Evolutionary conservation across 1,284 basidiomycete genomes (phyloP).

Genomic region (Tausonia pullulans): DNA sequence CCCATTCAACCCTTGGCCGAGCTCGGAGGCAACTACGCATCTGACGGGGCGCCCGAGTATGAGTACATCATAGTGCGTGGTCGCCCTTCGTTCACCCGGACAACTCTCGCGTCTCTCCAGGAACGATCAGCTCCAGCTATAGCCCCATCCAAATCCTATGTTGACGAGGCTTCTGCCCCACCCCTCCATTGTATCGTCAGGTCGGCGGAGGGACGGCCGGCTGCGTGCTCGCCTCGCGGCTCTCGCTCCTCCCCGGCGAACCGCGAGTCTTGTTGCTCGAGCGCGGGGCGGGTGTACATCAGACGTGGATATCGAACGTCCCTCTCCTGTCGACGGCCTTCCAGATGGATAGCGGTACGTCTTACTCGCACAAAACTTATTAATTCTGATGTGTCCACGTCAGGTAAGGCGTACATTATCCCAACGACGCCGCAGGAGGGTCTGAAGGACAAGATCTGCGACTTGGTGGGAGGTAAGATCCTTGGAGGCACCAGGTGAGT

Average conservation of each 20-base stretch:
- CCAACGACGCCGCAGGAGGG: conserved; percentile 7
- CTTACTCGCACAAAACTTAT: too few relatives aligned
- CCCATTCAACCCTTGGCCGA: conserved; percentile 4
- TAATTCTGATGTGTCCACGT: background rate
- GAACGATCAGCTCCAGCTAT: too few relatives aligned
- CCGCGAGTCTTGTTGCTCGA: conserved; percentile 15
- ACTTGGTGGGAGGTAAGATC: conserved; percentile 13
- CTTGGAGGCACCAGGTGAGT: conserved; percentile 11
- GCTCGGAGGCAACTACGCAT: background rate
- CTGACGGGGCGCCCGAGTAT: conserved; percentile 3
- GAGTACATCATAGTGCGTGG: conserved; percentile 15
- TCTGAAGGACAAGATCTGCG: conserved; percentile 1
- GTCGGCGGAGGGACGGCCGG: conserved; percentile 16
- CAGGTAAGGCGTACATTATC: conserved; percentile 4
- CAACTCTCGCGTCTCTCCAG: background rate
- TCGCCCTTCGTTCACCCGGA: background rate
- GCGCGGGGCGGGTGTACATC: background rate
- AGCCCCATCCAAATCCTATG: too few relatives aligned
- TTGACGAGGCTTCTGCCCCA: background rate
- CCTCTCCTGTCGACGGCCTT: conserved; percentile 13
- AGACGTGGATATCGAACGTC: background rate
- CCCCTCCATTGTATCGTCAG: background rate
- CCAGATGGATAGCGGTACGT: conserved; percentile 10
- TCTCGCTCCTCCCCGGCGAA: conserved; percentile 7
- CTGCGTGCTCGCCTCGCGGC: conserved; percentile 15